Evolutionary conservation across 495 filamentous ascomycete genomes (phyloP).

Genomic region (Poronia punctata): DNA sequence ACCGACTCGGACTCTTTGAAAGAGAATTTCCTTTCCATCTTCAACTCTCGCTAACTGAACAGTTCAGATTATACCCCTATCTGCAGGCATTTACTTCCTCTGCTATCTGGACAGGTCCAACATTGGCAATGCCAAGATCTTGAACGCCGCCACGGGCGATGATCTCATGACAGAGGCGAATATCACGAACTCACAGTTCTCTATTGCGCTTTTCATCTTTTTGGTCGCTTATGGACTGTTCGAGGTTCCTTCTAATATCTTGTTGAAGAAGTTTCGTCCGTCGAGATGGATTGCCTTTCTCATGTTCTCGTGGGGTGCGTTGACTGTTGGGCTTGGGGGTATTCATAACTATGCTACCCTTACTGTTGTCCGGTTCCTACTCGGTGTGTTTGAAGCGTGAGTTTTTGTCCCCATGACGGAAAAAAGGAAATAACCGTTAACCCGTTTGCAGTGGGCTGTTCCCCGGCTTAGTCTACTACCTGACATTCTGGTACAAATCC

Average conservation of each 20-base stretch:
- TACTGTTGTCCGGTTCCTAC: slow-evolving; percentile 45
- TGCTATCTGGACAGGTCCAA: slow-evolving; percentile 46
- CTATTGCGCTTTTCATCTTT: slow-evolving; percentile 56
- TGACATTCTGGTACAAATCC: slow-evolving; percentile 68
- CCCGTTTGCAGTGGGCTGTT: slow-evolving; percentile 49
- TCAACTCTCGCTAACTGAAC: no score
- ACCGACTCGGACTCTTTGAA: no score
- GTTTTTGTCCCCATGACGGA: no score
- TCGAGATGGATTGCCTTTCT: slow-evolving; percentile 52
- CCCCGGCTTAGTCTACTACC: slow-evolving; percentile 73
- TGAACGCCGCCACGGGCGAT: slow-evolving; percentile 39
- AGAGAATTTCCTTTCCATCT: no score
- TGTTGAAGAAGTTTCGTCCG: slow-evolving; percentile 57
- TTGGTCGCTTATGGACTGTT: slow-evolving; percentile 30
- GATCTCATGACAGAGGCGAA: slow-evolving; percentile 53
- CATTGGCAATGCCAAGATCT: slow-evolving; percentile 33
- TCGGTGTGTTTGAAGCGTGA: slow-evolving; percentile 47
- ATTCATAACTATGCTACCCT: slow-evolving; percentile 41
- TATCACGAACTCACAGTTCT: slow-evolving; percentile 62
- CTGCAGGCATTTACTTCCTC: slow-evolving; percentile 46
- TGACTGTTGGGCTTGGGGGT: slow-evolving; percentile 49
- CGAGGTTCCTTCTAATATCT: slow-evolving; percentile 60
- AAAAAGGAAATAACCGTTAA: slow-evolving; percentile 25
- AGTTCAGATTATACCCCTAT: slow-evolving; percentile 47
- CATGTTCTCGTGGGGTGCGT: slow-evolving; percentile 50